Evolutionary conservation across 2,329 filamentous ascomycete species (phyloP), one percentile per base, ranked within the genome.

Genomic region (Cryoendolithus antarcticus): DNA sequence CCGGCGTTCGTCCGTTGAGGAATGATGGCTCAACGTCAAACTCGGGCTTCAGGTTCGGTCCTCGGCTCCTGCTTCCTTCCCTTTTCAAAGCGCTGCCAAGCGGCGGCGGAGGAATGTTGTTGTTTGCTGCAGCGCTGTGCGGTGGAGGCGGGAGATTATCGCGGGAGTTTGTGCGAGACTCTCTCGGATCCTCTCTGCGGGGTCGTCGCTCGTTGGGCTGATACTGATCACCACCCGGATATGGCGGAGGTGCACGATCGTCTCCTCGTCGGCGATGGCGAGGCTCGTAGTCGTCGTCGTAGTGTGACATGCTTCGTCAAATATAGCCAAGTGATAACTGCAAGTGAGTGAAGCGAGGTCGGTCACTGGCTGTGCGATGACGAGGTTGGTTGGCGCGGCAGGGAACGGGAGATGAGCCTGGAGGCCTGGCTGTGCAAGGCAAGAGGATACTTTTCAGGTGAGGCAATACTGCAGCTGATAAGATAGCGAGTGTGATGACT

Each of bases 21-120:
- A 51, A 55, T 4, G 54, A 57, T 10, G 52, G 54, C 41, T 57
- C 55, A 45, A 58, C 56, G 13, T 50, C 51, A 33, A 59, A 59
- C 15, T 57, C 52, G 29, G 56, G 55, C 9, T 48, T 43, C 12
- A 51, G 32, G 43, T 58, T 39, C 19, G 44, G 36, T 7, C 56
- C 44, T 34, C 55, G 51, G 41, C 41, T 51, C 33, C 55, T 51
- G 44, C 49, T 51, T 44, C 53, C 54, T 39, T 55, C 50, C 31
- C 54, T 48, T 40, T 56, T 57, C 37, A 57, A 36, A n/a, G 55
- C 54, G 30, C 51, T 52, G 39, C 55, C 55, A 35, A 58, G 44
- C 13, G 56, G 55, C 21, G 56, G 56, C 12, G 54, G 49, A 28
- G 55, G 55, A 7, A 56, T 41, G 34, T 48, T 39, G 38, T 35